Conservation (phyloP, 495 filamentous ascomycete species). For the Tuber aestivum region DNA sequence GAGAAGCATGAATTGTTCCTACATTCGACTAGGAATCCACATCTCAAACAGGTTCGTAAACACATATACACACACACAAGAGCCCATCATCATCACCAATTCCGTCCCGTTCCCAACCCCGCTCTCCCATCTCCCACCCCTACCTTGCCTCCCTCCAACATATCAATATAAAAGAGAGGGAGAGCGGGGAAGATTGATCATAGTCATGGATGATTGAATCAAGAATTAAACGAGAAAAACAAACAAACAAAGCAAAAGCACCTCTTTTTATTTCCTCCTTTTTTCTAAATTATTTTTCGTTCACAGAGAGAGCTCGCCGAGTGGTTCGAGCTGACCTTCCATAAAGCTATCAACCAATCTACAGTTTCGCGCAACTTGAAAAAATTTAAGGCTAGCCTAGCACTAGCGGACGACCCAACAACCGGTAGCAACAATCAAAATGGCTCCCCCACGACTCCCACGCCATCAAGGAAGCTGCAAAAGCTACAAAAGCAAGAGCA, state of each 20-base stretch:
- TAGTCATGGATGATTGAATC: neutral
- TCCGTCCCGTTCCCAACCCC: neutral
- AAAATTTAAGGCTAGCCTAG: slow-evolving; percentile 38
- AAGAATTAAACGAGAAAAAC: slow-evolving; percentile 1
- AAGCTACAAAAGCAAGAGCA: neutral
- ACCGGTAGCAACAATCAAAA: slow-evolving; percentile 2
- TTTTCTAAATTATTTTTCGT: slow-evolving; percentile 11
- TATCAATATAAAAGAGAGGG: neutral
- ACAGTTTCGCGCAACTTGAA: slow-evolving; percentile 41
- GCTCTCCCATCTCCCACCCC: neutral
- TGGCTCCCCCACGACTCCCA: neutral
- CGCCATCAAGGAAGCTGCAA: neutral
- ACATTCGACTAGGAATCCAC: slow-evolving; percentile 34
- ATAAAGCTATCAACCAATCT: slow-evolving; percentile 41
- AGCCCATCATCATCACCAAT: neutral
- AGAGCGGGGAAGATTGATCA: neutral
- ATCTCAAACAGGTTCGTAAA: slow-evolving; percentile 40
- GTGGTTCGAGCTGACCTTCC: slow-evolving; percentile 37
- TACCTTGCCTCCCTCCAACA: neutral
- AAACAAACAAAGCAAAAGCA: slow-evolving; percentile 3
- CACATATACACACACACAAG: slow-evolving; percentile 1
- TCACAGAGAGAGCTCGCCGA: slow-evolving; percentile 39
- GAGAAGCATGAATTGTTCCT: slow-evolving; percentile 38
- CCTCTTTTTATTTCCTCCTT: slow-evolving; percentile 19
- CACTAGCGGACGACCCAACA: slow-evolving; percentile 23